Conservation (phyloP, 1,284 basidiomycete species). For the Moesziomyces parantarcticus region DNA sequence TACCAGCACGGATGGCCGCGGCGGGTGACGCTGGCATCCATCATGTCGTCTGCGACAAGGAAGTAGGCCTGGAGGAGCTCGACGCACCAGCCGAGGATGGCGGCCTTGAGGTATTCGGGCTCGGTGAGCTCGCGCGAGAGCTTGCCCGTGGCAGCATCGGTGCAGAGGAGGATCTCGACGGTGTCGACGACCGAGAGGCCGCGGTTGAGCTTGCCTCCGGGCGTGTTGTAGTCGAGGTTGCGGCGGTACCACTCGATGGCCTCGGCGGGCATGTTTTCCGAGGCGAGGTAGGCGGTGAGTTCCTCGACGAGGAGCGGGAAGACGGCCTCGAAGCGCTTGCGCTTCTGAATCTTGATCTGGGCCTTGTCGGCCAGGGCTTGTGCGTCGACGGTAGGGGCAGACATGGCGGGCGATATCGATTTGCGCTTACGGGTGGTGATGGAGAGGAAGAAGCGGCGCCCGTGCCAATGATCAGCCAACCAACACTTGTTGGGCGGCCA, state of each 20-base stretch:
- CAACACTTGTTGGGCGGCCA: no score
- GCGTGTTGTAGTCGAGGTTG: conserved; percentile 87
- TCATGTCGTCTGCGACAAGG: conserved; percentile 97
- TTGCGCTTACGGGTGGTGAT: no score
- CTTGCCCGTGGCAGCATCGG: conserved; percentile 74
- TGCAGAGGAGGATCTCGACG: conserved; percentile 78
- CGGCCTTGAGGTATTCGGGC: conserved; percentile 85
- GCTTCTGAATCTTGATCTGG: conserved; percentile 64
- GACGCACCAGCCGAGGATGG: conserved; percentile 93
- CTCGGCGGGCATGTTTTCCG: conserved; percentile 76
- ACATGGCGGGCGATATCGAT: conserved; percentile 26
- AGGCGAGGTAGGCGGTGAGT: conserved; percentile 75
- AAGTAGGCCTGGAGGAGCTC: conserved; percentile 99
- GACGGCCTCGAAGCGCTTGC: conserved; percentile 70
- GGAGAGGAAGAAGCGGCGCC: not conserved
- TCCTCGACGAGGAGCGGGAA: conserved; percentile 73
- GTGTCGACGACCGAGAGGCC: conserved; percentile 95
- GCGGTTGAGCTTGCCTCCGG: conserved; percentile 95
- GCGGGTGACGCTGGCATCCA: conserved; percentile 92
- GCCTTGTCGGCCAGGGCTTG: conserved; percentile 46
- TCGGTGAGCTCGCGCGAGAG: conserved; percentile 58
- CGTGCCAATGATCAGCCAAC: not conserved
- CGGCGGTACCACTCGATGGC: conserved; percentile 81
- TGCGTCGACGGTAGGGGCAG: conserved; percentile 20
- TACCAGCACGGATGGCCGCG: conserved; percentile 99